Evolutionary conservation across 768 basidiomycete genomes (phyloP), one percentile per base, ranked within the genome.

Genomic region (Lactarius trivialis): DNA sequence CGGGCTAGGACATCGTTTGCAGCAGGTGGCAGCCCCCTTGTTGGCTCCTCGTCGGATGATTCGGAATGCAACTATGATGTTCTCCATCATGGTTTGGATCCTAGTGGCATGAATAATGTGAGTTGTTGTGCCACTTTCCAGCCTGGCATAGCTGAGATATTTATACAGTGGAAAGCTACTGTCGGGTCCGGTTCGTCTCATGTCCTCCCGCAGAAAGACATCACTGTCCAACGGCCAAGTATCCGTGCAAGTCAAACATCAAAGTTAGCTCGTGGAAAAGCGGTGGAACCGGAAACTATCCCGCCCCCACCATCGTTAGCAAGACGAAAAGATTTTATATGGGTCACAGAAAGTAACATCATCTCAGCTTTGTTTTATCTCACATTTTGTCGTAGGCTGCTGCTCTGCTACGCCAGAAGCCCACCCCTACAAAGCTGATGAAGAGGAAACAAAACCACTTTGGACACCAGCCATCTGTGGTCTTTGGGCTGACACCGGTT

Each of bases 231-330:
- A 28, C 26, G 4, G 5, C 24, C 21, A 12, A 36, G 7, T n/a
- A 5, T 11, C 7, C 1, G 26, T 53, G n/a, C 7, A 30, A 52
- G 26, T 33, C 17, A 7, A 0, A 24, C n/a, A 58, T 41, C 41
- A 17, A 63, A 50, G 54, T 21, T 60, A n/a, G n/a, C 36, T 34
- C 49, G 36, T 41, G 54, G 63, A 15, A 51, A 39, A 21, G 58
- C 54, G 5, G 54, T 64, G 37, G 63, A 64, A 30, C 33, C 37
- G 1, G 8, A 34, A 2, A 11, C 28, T 15, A 21, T 61, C 24
- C 32, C 49, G 11, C 49, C 48, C 8, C 21, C 28, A 8, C 12
- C 4, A 19, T 24, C 36, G 28, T 15, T 19, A 26, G 24, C 11
- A 17, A 49, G 3, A 15, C 43, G 53, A 37, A 64, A 60, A 9